Base-by-base conservation (phyloP, 345 rosid genomes). In the Populus alba region DNA sequence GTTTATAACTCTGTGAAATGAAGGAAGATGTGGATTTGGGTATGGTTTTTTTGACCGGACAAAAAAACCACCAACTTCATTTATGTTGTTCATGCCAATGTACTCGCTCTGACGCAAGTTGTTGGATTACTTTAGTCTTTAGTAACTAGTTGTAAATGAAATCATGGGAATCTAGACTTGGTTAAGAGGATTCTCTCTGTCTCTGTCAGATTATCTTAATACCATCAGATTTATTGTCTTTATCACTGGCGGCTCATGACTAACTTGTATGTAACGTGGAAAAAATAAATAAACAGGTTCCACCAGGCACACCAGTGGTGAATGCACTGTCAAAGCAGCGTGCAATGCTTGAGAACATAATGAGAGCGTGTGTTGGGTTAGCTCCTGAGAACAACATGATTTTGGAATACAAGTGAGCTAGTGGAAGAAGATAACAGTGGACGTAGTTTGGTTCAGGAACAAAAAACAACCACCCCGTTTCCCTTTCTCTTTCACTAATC, bases 351-450 rank as follows among this genome's bases (percentile, higher is more conserved):
- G 99, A 96, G 90, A 96, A 96, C 83, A 94, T 96, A 57, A 77
- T 96, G 82, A 88, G 98, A 89, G 97, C 97, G 59, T 96, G 99
- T 33, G 83, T 96, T 66, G 98, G 99, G 0, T 84, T 96, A 88
- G 91, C 98, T 3, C 98, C 98, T 0, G 99, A 96, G 87, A 96
- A 94, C 86, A 94, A 96, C 91, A 96, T 96, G 99, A 96, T 94
- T 78, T 81, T 96, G 89, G 99, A 96, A 68, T 96, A 94, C 91
- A 96, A 94, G 87, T 94, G 97, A 90, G 75, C 27, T 7, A 27
- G 29, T 22, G 8, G 11, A 41, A 39, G 53, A 17, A 11, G 41
- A 55, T 33, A 22, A 70, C 39, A 57, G 80, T 41, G 70, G 71
- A 66, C 62, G 80, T 57, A 33, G 65, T 67, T 43, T 16, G 23